Evolutionary conservation across 352 stramenopile genomes (phyloP).

Genomic region (Globisporangium viniferum): DNA sequence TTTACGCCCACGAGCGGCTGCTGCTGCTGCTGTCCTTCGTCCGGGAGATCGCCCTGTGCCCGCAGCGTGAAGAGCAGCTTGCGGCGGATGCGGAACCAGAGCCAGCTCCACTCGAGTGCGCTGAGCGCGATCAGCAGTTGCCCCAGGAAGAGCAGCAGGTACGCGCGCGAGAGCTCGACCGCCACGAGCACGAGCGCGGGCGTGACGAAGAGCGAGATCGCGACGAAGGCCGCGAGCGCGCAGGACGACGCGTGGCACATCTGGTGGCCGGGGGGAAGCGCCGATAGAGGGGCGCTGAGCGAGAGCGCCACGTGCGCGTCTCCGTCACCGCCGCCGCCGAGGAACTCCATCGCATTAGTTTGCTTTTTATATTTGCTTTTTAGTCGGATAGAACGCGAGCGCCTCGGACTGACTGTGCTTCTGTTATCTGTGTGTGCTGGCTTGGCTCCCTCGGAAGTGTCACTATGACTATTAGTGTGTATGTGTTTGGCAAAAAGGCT

Average conservation of each 20-base stretch:
- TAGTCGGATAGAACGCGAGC: not conserved
- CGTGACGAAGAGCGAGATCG: conserved; percentile 26
- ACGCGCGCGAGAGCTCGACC: conserved; percentile 34
- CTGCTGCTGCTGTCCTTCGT: not conserved
- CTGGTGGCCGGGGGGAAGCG: conserved; percentile 29
- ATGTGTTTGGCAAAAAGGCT: too few species aligned
- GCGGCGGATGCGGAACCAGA: conserved; percentile 43
- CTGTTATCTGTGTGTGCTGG: too few species aligned
- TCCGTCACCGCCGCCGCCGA: not conserved
- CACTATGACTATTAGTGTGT: too few species aligned
- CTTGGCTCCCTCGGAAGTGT: not conserved
- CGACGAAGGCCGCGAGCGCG: conserved; percentile 25
- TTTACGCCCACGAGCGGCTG: not conserved
- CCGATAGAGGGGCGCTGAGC: not conserved
- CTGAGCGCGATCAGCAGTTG: conserved; percentile 35
- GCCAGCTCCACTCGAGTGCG: conserved; percentile 49
- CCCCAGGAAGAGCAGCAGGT: conserved; percentile 38
- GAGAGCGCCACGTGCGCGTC: not conserved
- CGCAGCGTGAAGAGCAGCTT: conserved; percentile 38
- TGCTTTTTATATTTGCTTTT: not conserved
- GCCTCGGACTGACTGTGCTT: not conserved
- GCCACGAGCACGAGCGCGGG: conserved; percentile 31
- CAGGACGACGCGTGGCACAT: conserved; percentile 13
- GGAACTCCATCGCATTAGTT: conserved; percentile 5
- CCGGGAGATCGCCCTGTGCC: not conserved